Base-by-base conservation (phyloP, 1,284 basidiomycete genomes). In the Microbotryomycetes sp. region DNA sequence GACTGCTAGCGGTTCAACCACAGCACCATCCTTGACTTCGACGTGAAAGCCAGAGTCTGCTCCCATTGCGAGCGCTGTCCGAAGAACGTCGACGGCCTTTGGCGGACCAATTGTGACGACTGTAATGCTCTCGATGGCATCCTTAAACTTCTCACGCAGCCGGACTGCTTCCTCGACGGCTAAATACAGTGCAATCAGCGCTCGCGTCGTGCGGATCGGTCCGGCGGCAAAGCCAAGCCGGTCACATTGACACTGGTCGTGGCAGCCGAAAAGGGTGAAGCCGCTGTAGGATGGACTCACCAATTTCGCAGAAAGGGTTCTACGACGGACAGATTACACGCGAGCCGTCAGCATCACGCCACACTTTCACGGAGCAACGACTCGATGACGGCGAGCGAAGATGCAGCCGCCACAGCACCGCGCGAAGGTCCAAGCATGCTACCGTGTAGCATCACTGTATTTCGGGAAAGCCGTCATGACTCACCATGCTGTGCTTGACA, bases 231-330 rank as follows among this genome's bases (percentile, higher is more conserved):
- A 16, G 11, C 6, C 5, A 16, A 11, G 24, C 15, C 27, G 26
- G 54, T n/a, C 54, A n/a, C 30, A 35, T 53, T 28, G 24, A 29
- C 5, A 24, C 28, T 15, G 46, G 16, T 7, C 5, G 23, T 9
- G 30, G 28, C 27, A 51, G 11, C 13, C 13, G 29, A 41, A 13
- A 18, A 63, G 27, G 46, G 24, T 54, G 21, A 18, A 23, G 24
- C 2, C 45, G n/a, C n/a, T n/a, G n/a, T n/a, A n/a, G n/a, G n/a
- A n/a, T n/a, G n/a, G 45, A 78, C 85, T 72, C 66, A 91, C 91
- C 91, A 73, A 97, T 96, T 78, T 96, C 91, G 75, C 94, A 91
- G 72, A 96, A 96, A 0, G 92, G 92, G 77, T 96, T 96, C 91
- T 94, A 59, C 11, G 18, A n/a, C n/a, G n/a, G n/a, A n/a, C n/a